Evolutionary conservation across 192 early-diverging fungal species (phyloP), one percentile per base, ranked within the genome.

Genomic region (Umbelopsis isabellina): DNA sequence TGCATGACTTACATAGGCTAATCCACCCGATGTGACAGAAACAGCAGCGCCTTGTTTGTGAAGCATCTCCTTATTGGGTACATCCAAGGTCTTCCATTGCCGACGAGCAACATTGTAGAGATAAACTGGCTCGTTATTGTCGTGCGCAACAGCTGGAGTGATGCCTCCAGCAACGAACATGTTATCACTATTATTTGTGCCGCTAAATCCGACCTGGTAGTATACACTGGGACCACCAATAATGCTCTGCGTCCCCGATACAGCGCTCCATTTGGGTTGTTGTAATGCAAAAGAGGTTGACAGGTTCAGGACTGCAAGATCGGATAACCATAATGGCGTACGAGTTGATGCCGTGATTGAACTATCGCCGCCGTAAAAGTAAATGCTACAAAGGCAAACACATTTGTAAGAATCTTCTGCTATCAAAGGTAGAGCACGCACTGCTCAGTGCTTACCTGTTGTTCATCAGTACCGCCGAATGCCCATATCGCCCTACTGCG

Each of bases 361-460:
- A 45, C 69, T 67, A 46, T 76, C 75, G 10, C 75, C 75, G 9
- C 75, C 75, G 61, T 76, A 76, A 64, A 76, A 76, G 16, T 76
- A 76, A 13, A 76, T 58, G 49, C 75, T 76, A 55, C 7, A 55
- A 35, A 18, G 11, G 20, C 15, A 37, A 30, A 9, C 10, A 48
- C 23, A 6, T 45, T 37, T 20, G 33, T 46, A 16, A n/a, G 27
- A 18, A 46, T 52, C 44, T 46, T 15, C 13, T 21, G 27, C 13
- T 13, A 9, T 65, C 0, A 49, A 15, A 44, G 27, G 3, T 1
- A 30, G 1, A 49, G 11, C 18, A 45, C 5, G 5, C 37, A 41
- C 10, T 10, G 5, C 2, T 27, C 13, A 12, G 11, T 48, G 8
- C 55, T 33, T 68, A 73, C 72, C 72, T 73, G 16, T 73, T 67